These are phyloP conservation scores for Alternaria brassicae DNA, from an alignment of 2,329 filamentous ascomycete genomes.

Conservation along the genomic window DNA sequence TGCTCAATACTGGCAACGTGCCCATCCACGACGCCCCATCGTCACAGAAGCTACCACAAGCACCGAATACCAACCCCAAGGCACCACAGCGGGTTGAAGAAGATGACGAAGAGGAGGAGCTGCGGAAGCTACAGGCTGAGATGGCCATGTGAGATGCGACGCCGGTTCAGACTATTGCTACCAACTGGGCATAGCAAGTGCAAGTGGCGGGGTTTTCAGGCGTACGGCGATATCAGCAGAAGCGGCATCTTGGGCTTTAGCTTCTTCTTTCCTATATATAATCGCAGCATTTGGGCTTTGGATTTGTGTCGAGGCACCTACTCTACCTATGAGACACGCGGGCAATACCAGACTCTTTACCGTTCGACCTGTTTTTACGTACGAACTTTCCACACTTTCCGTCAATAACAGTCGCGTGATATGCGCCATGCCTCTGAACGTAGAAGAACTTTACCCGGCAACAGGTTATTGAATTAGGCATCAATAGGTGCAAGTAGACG, in stretches of 20 bases:
- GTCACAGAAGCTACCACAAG: conserved; percentile 77
- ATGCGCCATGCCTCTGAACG: background rate
- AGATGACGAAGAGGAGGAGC: conserved; percentile 94
- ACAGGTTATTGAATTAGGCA: background rate
- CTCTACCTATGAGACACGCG: background rate
- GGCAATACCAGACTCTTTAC: conserved; percentile 17
- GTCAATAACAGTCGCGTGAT: background rate
- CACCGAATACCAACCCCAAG: conserved; percentile 68
- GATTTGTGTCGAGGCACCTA: conserved; percentile 9
- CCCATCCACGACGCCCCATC: conserved; percentile 73
- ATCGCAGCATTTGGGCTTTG: conserved; percentile 18
- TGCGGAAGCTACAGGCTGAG: conserved; percentile 91
- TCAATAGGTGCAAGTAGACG: background rate
- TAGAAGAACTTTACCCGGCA: background rate
- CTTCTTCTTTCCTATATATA: conserved; percentile 15
- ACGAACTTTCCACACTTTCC: background rate
- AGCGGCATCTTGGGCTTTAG: conserved; percentile 14
- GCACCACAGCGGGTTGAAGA: conserved; percentile 62
- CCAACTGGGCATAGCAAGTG: background rate
- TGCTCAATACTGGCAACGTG: conserved; percentile 86
- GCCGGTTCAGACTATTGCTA: background rate
- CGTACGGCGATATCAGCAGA: conserved; percentile 30
- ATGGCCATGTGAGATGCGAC: conserved; percentile 81
- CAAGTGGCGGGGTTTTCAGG: conserved; percentile 13
- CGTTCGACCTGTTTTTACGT: background rate